Conservation (phyloP, 2,329 filamentous ascomycete genomes). For the Helminthosporium solani region DNA sequence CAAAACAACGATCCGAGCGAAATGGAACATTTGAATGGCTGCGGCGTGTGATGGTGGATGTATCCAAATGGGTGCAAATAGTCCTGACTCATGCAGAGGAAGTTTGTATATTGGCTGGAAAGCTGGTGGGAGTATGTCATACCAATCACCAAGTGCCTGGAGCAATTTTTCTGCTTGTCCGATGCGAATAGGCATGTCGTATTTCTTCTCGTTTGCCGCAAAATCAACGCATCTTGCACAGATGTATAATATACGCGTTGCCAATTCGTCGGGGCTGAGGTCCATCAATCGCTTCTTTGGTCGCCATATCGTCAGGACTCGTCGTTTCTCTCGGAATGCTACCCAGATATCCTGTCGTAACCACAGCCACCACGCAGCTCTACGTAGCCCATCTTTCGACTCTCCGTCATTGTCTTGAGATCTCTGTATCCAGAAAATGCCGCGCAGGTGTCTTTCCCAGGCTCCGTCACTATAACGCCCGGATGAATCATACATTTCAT, state of each 20-base stretch:
- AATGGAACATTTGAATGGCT: slow-evolving; percentile 55
- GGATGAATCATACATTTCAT: slow-evolving; percentile 65
- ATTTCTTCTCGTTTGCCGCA: slow-evolving; percentile 53
- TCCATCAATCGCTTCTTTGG: slow-evolving; percentile 52
- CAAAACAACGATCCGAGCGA: slow-evolving; percentile 55
- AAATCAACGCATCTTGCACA: slow-evolving; percentile 60
- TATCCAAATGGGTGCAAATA: slow-evolving; percentile 30
- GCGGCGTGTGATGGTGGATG: slow-evolving; percentile 41
- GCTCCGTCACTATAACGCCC: slow-evolving; percentile 45
- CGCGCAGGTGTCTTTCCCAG: slow-evolving; percentile 65
- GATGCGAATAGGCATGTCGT: slow-evolving; percentile 49
- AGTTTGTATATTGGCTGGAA: slow-evolving; percentile 46
- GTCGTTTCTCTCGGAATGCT: slow-evolving; percentile 59
- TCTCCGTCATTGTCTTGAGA: slow-evolving; percentile 62
- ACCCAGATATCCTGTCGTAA: slow-evolving; percentile 67
- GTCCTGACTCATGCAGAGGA: slow-evolving; percentile 10
- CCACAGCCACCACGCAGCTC: slow-evolving; percentile 67
- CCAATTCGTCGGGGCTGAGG: slow-evolving; percentile 57
- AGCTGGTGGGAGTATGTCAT: slow-evolving; percentile 46
- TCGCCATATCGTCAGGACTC: slow-evolving; percentile 60
- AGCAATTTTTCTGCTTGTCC: slow-evolving; percentile 50
- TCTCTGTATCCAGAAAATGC: slow-evolving; percentile 67
- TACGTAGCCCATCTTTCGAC: slow-evolving; percentile 53
- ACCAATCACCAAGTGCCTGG: slow-evolving; percentile 54
- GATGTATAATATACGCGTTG: slow-evolving; percentile 55